Evolutionary conservation across 2,329 filamentous ascomycete genomes (phyloP).

Genomic region (Hymenoscyphus fructigenus): DNA sequence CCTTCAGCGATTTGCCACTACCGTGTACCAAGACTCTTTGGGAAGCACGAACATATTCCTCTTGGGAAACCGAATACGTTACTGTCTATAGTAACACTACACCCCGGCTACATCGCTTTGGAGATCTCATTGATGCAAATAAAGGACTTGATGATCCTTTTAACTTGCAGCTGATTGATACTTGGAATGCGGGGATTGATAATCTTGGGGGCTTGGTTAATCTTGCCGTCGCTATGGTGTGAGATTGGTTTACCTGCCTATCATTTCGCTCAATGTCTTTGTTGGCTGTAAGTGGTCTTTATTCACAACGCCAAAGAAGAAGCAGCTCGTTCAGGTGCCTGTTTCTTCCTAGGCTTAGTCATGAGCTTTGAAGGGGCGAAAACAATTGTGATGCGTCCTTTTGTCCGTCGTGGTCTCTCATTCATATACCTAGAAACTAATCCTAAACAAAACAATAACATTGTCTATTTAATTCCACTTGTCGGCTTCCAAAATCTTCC

Average conservation of each 20-base stretch:
- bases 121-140: slow-evolving; percentile 14
- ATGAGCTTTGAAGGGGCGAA: no score
- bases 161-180: slow-evolving; percentile 9
- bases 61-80: slow-evolving; percentile 16
- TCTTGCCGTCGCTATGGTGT: slow-evolving; percentile 9
- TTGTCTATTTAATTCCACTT: no score
- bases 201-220: slow-evolving; percentile 7
- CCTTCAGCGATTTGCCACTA: slow-evolving; percentile 12
- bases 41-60: slow-evolving; percentile 11
- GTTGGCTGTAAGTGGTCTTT: no score
- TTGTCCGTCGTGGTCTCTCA: no score
- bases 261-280: no score
- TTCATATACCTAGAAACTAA: no score
- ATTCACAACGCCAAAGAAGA: no score
- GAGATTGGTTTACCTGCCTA: neutral
- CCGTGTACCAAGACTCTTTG: slow-evolving; percentile 11
- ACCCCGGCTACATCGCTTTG: slow-evolving; percentile 2
- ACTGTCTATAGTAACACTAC: slow-evolving; percentile 5
- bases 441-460: no score
- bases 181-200: slow-evolving; percentile 14
- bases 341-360: no score
- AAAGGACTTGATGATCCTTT: neutral
- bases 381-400: no score
- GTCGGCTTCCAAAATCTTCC: no score
- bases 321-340: no score